A percentile compares a stretch with the other conserved stretches of the same genome.
phyloP scores from a whole-genome alignment of 1,284 basidiomycete genomes.

The Pseudozyma hubeiensis region DNA sequence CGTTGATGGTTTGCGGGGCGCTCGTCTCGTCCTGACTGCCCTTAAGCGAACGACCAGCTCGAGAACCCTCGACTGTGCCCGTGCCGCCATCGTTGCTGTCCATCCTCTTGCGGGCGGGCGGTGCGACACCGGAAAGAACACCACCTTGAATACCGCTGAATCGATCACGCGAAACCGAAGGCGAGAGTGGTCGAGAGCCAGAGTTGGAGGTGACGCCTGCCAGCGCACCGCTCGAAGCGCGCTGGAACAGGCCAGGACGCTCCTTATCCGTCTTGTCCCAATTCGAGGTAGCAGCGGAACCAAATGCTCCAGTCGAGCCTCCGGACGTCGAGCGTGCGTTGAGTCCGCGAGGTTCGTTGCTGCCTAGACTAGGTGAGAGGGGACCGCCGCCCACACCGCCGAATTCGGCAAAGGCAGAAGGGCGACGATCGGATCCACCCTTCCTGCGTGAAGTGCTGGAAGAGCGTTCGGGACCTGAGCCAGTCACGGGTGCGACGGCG shows the following conservation, averaged over 20 bases:
- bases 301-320: conserved; percentile 32
- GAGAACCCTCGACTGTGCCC: conserved; percentile 9
- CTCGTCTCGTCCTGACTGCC: conserved; percentile 28
- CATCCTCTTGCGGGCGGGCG: conserved; percentile 54
- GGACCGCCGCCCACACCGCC: conserved; percentile 32
- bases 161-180: conserved; percentile 50
- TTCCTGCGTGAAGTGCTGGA: conserved; percentile 45
- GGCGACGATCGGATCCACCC: conserved; percentile 33
- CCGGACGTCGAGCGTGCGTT: conserved; percentile 52
- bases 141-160: conserved; percentile 61
- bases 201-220: conserved; percentile 27
- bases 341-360: conserved; percentile 49
- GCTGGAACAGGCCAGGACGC: conserved; percentile 56
- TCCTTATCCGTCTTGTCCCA: conserved; percentile 50
- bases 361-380: conserved; percentile 25
- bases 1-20: conserved; percentile 9
- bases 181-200: conserved; percentile 42
- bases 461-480: conserved; percentile 26
- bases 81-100: conserved; percentile 49
- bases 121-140: conserved; percentile 56
- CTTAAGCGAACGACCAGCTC: conserved; percentile 19
- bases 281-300: conserved; percentile 27
- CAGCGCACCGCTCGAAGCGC: conserved; percentile 44
- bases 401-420: conserved; percentile 34
- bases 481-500: conserved; percentile 14